Percentiles rank a stretch among this genome's conserved stretches.
Evolutionary conservation across 306 rosid species (phyloP).

Genomic region (Acacia crassicarpa): DNA sequence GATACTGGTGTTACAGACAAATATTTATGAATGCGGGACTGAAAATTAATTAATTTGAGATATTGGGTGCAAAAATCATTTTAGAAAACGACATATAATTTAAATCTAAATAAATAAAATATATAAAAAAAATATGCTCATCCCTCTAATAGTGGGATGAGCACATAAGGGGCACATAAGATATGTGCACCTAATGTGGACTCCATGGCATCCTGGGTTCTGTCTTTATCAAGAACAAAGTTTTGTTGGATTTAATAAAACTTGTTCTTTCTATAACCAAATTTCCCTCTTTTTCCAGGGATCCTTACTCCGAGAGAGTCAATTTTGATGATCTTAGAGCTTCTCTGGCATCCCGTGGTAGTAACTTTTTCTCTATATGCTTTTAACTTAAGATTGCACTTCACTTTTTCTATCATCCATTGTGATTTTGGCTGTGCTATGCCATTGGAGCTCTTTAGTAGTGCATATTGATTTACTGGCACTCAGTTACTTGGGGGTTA

Average conservation of each 20-base stretch:
- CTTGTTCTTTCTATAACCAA: background rate
- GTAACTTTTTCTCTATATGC: constrained; percentile 10
- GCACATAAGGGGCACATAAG: too few relatives aligned
- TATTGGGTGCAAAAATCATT: too few relatives aligned
- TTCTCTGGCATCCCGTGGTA: constrained; percentile 77
- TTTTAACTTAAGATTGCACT: background rate
- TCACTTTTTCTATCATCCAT: background rate
- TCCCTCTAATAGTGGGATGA: too few relatives aligned
- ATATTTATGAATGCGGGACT: too few relatives aligned
- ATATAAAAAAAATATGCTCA: too few relatives aligned
- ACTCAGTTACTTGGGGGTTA: background rate
- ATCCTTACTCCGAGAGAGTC: constrained; percentile 76
- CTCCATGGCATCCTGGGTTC: background rate
- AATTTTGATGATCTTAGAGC: constrained; percentile 69
- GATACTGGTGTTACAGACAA: too few relatives aligned
- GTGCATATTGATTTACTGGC: too few relatives aligned
- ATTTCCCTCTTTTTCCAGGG: constrained; percentile 55
- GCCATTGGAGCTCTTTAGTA: background rate
- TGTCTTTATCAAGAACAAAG: background rate
- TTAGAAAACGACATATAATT: too few relatives aligned
- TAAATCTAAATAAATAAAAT: too few relatives aligned
- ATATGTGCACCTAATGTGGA: too few relatives aligned
- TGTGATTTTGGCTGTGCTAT: constrained; percentile 6
- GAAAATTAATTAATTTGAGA: too few relatives aligned
- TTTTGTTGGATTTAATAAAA: background rate